Percentiles rank a stretch among this genome's conserved stretches.
These are phyloP conservation scores for Falciphora oryzae DNA, from an alignment of 2,329 filamentous ascomycete genomes.

Conservation along the genomic window DNA sequence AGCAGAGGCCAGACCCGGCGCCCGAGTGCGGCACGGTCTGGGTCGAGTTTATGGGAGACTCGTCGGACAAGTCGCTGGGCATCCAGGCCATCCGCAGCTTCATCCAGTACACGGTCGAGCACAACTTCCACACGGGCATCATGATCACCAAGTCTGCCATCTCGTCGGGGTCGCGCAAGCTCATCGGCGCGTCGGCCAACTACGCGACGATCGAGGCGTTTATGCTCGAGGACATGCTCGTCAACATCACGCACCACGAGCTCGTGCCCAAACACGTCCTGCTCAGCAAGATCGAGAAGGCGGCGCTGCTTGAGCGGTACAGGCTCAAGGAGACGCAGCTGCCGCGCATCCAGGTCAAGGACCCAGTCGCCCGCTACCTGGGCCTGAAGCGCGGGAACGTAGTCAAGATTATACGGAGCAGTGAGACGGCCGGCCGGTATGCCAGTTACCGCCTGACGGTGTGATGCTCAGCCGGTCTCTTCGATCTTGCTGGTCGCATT, in stretches of 20 bases:
- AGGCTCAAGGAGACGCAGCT: constrained; percentile 96
- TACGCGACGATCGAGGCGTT: constrained; percentile 87
- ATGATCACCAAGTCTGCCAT: constrained; percentile 80
- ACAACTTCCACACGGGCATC: constrained; percentile 84
- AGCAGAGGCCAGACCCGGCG: constrained; percentile 61
- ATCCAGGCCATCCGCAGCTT: constrained; percentile 91
- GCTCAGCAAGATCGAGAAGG: constrained; percentile 85
- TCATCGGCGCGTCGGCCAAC: constrained; percentile 70
- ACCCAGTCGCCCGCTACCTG: constrained; percentile 88
- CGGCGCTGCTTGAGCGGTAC: constrained; percentile 78
- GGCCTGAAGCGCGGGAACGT: constrained; percentile 88
- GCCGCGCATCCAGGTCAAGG: constrained; percentile 82
- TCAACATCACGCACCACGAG: constrained; percentile 98
- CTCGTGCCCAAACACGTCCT: constrained; percentile 91
- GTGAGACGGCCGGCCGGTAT: constrained; percentile 92
- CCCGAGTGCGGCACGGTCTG: constrained; percentile 82
- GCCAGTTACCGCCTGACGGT: constrained; percentile 81
- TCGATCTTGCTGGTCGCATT: not conserved
- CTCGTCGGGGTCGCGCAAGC: constrained; percentile 81
- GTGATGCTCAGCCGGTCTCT: constrained; percentile 27
- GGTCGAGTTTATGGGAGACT: constrained; percentile 70
- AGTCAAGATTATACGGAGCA: constrained; percentile 95
- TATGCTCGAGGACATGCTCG: constrained; percentile 87
- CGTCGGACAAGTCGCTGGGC: constrained; percentile 65
- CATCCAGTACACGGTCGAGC: constrained; percentile 71